A percentile compares a stretch with the other conserved stretches of the same genome.
Evolutionary conservation across 371 early-diverging fungal species (phyloP).

Genomic region (Umbelopsis sp.): DNA sequence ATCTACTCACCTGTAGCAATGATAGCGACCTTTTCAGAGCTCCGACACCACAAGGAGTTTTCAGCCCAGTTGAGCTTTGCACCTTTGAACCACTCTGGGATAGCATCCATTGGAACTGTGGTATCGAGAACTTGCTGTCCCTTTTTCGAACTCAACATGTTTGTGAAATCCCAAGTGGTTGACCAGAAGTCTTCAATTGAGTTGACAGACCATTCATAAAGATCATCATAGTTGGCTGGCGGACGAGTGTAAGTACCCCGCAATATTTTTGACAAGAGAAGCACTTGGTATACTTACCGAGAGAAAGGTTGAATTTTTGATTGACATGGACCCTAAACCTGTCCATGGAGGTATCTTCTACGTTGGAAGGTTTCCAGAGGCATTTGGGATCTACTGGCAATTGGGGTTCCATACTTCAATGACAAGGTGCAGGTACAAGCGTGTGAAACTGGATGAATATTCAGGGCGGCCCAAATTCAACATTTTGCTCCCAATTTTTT

Average conservation of each 20-base stretch:
- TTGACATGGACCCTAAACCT: slow-evolving; percentile 72
- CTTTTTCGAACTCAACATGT: slow-evolving; percentile 59
- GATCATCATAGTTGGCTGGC: slow-evolving; percentile 63
- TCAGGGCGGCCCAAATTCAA: background rate
- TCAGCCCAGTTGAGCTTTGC: slow-evolving; percentile 91
- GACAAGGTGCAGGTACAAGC: background rate
- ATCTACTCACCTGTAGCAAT: slow-evolving; percentile 63
- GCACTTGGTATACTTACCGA: slow-evolving; percentile 41
- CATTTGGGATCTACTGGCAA: slow-evolving; percentile 38
- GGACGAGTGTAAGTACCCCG: background rate
- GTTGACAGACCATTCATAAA: slow-evolving; percentile 85
- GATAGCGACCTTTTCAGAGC: slow-evolving; percentile 72
- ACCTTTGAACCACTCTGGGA: slow-evolving; percentile 93
- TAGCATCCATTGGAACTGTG: slow-evolving; percentile 72
- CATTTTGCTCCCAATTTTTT: background rate
- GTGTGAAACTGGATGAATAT: background rate
- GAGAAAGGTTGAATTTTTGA: slow-evolving; percentile 50
- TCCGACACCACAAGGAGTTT: slow-evolving; percentile 76
- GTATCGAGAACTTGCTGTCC: slow-evolving; percentile 64
- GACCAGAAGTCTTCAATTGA: slow-evolving; percentile 84
- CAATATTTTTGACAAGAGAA: background rate
- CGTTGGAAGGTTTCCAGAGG: slow-evolving; percentile 69
- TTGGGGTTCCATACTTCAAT: slow-evolving; percentile 18
- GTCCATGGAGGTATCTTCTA: slow-evolving; percentile 63
- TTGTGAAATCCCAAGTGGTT: slow-evolving; percentile 84